A percentile compares a stretch with the other conserved stretches of the same genome.
phyloP scores from a whole-genome alignment of 768 basidiomycete species.

The Mrakia blollopis region DNA sequence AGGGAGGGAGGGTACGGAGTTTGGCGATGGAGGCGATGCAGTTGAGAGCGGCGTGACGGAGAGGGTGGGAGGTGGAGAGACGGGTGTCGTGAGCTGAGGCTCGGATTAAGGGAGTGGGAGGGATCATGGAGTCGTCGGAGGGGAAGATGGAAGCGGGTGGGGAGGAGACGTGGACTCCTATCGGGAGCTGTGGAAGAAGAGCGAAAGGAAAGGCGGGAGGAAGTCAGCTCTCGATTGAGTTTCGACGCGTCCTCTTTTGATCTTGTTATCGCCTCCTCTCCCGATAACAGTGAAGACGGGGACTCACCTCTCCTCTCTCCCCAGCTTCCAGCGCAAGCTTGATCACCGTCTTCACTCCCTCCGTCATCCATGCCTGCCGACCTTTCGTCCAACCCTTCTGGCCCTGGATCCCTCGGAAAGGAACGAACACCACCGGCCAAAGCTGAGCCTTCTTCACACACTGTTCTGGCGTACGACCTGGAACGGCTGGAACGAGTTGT shows the following conservation, averaged over 20 bases:
- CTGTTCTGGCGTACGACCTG: constrained; percentile 64
- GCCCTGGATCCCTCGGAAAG: constrained; percentile 47
- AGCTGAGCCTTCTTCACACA: constrained; percentile 61
- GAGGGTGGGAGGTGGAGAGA: constrained; percentile 61
- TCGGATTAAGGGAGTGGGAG: constrained; percentile 42
- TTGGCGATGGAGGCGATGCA: constrained; percentile 43
- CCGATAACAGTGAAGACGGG: background rate
- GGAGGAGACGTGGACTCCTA: constrained; percentile 64
- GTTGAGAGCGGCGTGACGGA: constrained; percentile 80
- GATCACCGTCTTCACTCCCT: constrained; percentile 58
- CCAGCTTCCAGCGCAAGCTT: constrained; percentile 52
- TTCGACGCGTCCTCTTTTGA: no score
- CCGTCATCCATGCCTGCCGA: constrained; percentile 67
- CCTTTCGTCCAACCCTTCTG: constrained; percentile 61
- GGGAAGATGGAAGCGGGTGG: constrained; percentile 37
- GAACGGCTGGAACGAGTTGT: constrained; percentile 56
- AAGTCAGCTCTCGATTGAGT: background rate
- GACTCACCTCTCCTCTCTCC: constrained; percentile 57
- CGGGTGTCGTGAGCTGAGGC: constrained; percentile 65
- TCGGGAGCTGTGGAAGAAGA: constrained; percentile 65
- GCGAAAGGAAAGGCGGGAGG: constrained; percentile 4
- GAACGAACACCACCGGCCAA: constrained; percentile 61
- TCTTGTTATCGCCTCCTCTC: background rate
- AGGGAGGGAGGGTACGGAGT: constrained; percentile 42
- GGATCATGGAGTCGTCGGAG: constrained; percentile 40